Percentiles rank a stretch among this genome's conserved stretches.
Evolutionary conservation across 1,284 basidiomycete species (phyloP).

Genomic region (Malassezia japonica): DNA sequence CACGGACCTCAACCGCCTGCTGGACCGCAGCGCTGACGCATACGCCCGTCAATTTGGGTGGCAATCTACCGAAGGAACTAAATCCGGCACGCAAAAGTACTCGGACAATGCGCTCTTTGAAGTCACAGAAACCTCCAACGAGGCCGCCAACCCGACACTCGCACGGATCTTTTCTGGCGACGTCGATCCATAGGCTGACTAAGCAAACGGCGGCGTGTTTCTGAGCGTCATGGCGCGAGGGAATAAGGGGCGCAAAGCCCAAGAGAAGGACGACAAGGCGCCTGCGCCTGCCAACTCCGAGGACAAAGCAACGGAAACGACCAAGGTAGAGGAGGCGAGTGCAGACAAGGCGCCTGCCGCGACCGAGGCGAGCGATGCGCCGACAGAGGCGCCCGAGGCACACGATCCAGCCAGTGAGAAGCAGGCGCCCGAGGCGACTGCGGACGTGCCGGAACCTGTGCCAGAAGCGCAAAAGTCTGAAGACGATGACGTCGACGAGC

Average conservation of each 20-base stretch:
- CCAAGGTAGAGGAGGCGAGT: background rate
- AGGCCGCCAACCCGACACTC: conserved; percentile 63
- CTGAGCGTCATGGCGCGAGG: background rate
- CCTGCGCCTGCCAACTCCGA: no score
- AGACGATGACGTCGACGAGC: no score
- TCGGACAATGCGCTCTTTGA: conserved; percentile 57
- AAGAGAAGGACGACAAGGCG: background rate
- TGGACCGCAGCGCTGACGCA: conserved; percentile 72
- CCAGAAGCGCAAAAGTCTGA: no score
- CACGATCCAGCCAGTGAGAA: no score
- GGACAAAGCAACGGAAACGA: no score
- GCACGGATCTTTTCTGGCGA: conserved; percentile 51
- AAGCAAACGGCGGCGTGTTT: background rate
- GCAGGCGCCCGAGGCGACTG: no score
- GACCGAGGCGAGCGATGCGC: background rate
- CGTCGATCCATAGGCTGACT: conserved; percentile 10
- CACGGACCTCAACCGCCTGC: conserved; percentile 64
- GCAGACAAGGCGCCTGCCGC: no score
- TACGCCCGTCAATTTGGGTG: conserved; percentile 72
- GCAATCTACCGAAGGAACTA: conserved; percentile 48
- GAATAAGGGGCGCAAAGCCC: background rate
- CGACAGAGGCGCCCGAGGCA: background rate
- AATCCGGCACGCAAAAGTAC: conserved; percentile 13
- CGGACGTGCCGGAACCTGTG: no score
- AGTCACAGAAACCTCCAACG: conserved; percentile 65